These are phyloP conservation scores for Phaeolepiota aurea DNA, from an alignment of 768 basidiomycete species.

Conservation along the genomic window DNA sequence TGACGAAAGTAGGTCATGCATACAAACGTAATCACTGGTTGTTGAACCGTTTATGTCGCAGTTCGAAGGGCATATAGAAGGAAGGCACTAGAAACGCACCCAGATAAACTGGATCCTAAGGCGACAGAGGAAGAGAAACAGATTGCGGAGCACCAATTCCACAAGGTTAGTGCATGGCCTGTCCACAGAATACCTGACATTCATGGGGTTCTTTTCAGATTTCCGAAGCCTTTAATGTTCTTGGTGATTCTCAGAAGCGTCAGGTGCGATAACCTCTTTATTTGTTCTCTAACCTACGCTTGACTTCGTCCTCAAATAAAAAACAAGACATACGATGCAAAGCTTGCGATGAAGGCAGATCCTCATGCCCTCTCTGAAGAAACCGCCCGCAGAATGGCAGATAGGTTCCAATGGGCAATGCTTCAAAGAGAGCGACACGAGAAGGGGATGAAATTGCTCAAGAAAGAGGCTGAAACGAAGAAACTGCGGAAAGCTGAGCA, in stretches of 20 bases:
- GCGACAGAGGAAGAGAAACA: constrained; percentile 44
- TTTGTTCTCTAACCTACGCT: neutral
- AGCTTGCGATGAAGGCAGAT: constrained; percentile 21
- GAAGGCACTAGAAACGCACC: constrained; percentile 64
- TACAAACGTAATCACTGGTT: constrained; percentile 13
- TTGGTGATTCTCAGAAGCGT: constrained; percentile 48
- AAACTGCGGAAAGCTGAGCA: constrained; percentile 3
- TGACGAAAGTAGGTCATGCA: constrained; percentile 53
- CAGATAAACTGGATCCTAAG: constrained; percentile 56
- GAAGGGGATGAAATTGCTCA: constrained; percentile 37
- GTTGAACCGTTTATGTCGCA: neutral
- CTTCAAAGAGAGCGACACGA: constrained; percentile 39
- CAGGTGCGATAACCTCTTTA: constrained; percentile 27
- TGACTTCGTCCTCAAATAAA: neutral
- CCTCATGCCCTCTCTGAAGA: constrained; percentile 25
- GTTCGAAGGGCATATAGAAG: constrained; percentile 64
- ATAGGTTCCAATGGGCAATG: constrained; percentile 47
- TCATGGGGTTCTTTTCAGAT: constrained; percentile 29
- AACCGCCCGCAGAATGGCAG: constrained; percentile 32
- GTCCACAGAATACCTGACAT: neutral
- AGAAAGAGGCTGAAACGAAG: constrained; percentile 22
- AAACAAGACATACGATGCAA: constrained; percentile 41
- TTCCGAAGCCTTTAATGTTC: constrained; percentile 51
- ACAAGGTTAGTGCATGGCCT: constrained; percentile 32
- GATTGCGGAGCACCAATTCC: constrained; percentile 50